Evolutionary conservation across 1,284 basidiomycete genomes (phyloP), one percentile per base, ranked within the genome.

Genomic region (Naganishia liquefaciens): DNA sequence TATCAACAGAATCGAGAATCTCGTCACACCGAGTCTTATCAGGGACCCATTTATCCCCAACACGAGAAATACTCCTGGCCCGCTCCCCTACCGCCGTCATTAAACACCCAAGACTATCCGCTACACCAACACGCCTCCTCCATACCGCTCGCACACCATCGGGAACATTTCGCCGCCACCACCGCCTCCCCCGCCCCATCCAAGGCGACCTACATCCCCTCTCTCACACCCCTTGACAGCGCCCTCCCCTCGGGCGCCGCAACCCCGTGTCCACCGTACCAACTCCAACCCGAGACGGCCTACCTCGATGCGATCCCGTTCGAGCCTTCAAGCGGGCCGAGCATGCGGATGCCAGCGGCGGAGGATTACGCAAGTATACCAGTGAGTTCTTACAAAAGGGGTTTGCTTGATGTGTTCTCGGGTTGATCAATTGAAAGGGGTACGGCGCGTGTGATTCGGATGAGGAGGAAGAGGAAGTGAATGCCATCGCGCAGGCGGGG

Each of bases 301-400:
- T 53, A 37, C 33, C 33, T 53, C 30, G 30, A 53, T 19, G 30
- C 51, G 51, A 53, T 53, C 15, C 51, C 51, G 30, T 53, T 53
- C 33, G 51, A 53, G 13, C 51, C 9, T 3, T 15, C 28, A 10
- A 21, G n/a, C 46, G 46, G 21, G 21, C 19, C 19, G 46, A 25
- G 11, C 13, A 47, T 39, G 30, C 15, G 21, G 10, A 60, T 60
- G 55, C 55, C 55, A n/a, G 37, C 33, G 3, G 55, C 30, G 3
- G 43, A 37, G 15, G 55, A 60, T 27, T 60, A 60, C 43, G 55
- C 55, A 5, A 49, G 46, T 60, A 60, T 60, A 25, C 55, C 55
- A 13, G 33, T 37, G 33, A 7, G 30, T 21, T 47, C 55, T 2
- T 58, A 5, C 10, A n/a, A n/a, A n/a, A n/a, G n/a, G 30, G 5